These are phyloP conservation scores for Cardiospermum halicacabum DNA, from an alignment of 345 rosid genomes.

Conservation along the genomic window DNA sequence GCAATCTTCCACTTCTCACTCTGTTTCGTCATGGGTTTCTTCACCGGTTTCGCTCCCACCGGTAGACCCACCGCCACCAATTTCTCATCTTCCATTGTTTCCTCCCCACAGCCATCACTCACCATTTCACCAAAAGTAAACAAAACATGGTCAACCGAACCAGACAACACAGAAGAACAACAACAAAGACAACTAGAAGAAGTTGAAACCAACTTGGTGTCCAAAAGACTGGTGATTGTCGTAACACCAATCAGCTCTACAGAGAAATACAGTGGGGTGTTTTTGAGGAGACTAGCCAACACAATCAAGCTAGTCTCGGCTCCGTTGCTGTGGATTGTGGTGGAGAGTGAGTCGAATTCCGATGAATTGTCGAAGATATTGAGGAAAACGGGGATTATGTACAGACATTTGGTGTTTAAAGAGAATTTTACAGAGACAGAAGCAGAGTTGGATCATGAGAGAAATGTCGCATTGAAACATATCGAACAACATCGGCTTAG, in stretches of 20 bases:
- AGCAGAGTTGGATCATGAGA: slow-evolving; percentile 67
- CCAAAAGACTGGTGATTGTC: slow-evolving; percentile 52
- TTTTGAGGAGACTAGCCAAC: slow-evolving; percentile 61
- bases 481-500: slow-evolving; percentile 67
- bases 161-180: slow-evolving; percentile 16
- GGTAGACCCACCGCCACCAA: slow-evolving; percentile 59
- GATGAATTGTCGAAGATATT: slow-evolving; percentile 40
- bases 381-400: slow-evolving; percentile 79
- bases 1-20: slow-evolving; percentile 71
- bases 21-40: slow-evolving; percentile 86
- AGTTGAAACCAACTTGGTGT: slow-evolving; percentile 8
- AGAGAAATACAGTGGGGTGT: slow-evolving; percentile 37
- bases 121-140: slow-evolving; percentile 16
- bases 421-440: slow-evolving; percentile 62
- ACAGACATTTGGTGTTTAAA: slow-evolving; percentile 62
- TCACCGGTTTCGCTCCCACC: slow-evolving; percentile 85
- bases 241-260: slow-evolving; percentile 52
- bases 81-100: slow-evolving; percentile 24
- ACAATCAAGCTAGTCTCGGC: slow-evolving; percentile 55
- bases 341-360: slow-evolving; percentile 45
- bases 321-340: slow-evolving; percentile 82
- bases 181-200: slow-evolving; percentile 3
- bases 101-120: slow-evolving; percentile 27
- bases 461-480: slow-evolving; percentile 75
- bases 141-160: slow-evolving; percentile 27